phyloP scores from a whole-genome alignment of 495 filamentous ascomycete genomes.

The Cetradonia linearis region DNA sequence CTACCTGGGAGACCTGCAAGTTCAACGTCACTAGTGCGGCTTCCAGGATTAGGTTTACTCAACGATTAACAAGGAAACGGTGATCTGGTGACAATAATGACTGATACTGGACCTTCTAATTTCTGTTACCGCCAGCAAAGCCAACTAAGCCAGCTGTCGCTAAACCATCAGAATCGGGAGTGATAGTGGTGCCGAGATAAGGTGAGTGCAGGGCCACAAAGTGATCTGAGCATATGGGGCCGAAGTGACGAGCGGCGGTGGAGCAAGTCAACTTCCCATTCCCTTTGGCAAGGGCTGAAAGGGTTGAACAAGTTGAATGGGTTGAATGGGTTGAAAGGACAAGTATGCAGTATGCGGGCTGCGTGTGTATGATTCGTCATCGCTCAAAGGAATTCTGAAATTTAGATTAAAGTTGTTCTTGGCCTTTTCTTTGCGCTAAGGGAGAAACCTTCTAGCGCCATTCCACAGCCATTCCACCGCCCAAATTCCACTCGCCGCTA shows the following conservation, averaged over 20 bases:
- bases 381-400: neutral
- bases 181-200: neutral
- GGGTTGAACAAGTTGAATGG: neutral
- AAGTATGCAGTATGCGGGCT: neutral
- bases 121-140: conserved; percentile 5
- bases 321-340: neutral
- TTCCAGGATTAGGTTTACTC: neutral
- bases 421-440: conserved; percentile 2
- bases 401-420: conserved; percentile 12
- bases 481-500: conserved; percentile 1
- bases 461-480: conserved; percentile 8
- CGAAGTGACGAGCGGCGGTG: neutral
- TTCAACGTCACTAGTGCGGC: neutral
- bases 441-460: conserved; percentile 15
- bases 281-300: neutral
- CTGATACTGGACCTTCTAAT: neutral
- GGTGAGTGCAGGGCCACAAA: neutral
- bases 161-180: conserved; percentile 5
- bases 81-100: neutral
- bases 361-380: conserved; percentile 1
- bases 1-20: neutral
- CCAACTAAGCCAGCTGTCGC: conserved; percentile 6
- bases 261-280: neutral
- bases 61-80: neutral
- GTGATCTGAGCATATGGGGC: conserved; percentile 4